Evolutionary conservation across 2,329 filamentous ascomycete genomes (phyloP).

Genomic region (Xylariaceae sp.): DNA sequence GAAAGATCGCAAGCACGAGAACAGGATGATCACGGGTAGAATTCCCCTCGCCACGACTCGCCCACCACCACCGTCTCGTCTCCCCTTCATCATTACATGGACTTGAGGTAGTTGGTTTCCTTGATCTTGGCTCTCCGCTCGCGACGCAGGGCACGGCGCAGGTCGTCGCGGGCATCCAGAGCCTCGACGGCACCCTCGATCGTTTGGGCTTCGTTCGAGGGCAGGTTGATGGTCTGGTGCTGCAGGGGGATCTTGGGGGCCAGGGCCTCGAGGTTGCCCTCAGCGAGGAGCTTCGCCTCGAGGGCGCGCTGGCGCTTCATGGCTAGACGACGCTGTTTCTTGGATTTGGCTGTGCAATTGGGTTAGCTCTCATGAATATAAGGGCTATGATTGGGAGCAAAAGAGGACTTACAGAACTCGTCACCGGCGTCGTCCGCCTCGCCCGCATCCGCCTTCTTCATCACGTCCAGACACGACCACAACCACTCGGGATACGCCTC

Average conservation of each 20-base stretch:
- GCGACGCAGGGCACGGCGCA: conserved; percentile 66
- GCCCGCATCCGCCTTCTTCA: conserved; percentile 47
- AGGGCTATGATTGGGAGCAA: neutral
- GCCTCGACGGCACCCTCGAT: conserved; percentile 44
- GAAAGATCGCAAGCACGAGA: neutral
- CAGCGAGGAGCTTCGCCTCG: conserved; percentile 56
- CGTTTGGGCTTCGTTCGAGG: conserved; percentile 41
- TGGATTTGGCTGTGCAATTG: conserved; percentile 63
- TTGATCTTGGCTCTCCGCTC: conserved; percentile 74
- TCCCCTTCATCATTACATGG: conserved; percentile 50
- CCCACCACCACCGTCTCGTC: too few species aligned
- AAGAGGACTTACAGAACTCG: conserved; percentile 63
- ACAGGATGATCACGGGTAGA: neutral
- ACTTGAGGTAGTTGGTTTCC: conserved; percentile 80
- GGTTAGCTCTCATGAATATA: too few species aligned
- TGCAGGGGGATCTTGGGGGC: conserved; percentile 67
- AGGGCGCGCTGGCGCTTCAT: conserved; percentile 55
- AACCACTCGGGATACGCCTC: conserved; percentile 76
- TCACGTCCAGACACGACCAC: conserved; percentile 64
- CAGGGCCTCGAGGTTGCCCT: conserved; percentile 61
- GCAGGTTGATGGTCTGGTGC: conserved; percentile 73
- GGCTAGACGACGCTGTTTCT: conserved; percentile 70
- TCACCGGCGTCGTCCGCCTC: conserved; percentile 58
- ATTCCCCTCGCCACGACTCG: neutral
- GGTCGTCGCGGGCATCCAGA: conserved; percentile 50